Evolutionary conservation across 2,329 filamentous ascomycete species (phyloP).

Genomic region (Trichoderma atrobrunneum): DNA sequence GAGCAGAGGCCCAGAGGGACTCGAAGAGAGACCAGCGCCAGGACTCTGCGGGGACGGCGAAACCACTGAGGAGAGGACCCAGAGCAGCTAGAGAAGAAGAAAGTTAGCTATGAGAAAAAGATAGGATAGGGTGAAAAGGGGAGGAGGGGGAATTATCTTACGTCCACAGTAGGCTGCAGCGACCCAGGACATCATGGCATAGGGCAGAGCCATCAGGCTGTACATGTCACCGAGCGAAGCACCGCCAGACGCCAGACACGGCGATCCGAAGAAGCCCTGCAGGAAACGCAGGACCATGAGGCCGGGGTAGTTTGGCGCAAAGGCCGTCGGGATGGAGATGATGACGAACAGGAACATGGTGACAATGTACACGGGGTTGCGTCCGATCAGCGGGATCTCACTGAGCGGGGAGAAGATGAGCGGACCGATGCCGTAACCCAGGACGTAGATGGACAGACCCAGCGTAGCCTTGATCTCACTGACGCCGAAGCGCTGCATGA

Average conservation of each 20-base stretch:
- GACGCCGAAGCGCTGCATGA: conserved; percentile 54
- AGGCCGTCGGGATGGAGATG: conserved; percentile 60
- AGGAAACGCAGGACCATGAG: conserved; percentile 64
- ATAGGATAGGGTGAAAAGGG: not conserved
- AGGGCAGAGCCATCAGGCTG: conserved; percentile 53
- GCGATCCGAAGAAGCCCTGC: conserved; percentile 64
- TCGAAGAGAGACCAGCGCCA: conserved; percentile 67
- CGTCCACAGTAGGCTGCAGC: conserved; percentile 48
- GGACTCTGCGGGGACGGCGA: conserved; percentile 52
- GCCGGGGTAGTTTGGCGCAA: conserved; percentile 61
- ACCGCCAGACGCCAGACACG: conserved; percentile 59
- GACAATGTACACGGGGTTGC: conserved; percentile 65
- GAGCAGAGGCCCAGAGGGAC: conserved; percentile 59
- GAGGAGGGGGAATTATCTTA: conserved; percentile 25
- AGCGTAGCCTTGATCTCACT: conserved; percentile 51
- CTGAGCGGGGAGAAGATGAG: conserved; percentile 64
- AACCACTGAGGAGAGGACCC: conserved; percentile 60
- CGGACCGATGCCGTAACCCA: conserved; percentile 63
- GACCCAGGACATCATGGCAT: conserved; percentile 59
- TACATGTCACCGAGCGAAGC: conserved; percentile 54
- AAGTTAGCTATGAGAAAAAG: not conserved
- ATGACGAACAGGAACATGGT: conserved; percentile 69
- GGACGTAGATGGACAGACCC: conserved; percentile 60
- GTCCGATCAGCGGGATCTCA: conserved; percentile 64
- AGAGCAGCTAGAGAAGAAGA: conserved; percentile 44